Base-by-base conservation (phyloP, 2,329 filamentous ascomycete species). In the Aspergillus ochraceoroseus region DNA sequence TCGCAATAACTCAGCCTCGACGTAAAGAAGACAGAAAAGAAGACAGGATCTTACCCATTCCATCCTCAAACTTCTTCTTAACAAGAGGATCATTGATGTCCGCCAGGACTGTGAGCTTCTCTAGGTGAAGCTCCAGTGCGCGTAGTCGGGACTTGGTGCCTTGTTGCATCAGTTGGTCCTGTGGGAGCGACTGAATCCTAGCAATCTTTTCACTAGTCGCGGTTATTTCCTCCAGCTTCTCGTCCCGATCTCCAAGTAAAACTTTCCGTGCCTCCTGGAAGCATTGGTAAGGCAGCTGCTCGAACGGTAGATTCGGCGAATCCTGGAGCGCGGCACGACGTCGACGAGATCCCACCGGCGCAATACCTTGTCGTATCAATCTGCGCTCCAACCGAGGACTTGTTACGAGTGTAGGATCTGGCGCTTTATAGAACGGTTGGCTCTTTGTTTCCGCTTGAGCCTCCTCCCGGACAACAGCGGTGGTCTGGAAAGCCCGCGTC, bases 21-120 rank as follows among this genome's bases (percentile, higher is more conserved):
- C 35, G 28, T 41, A 17, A 3, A 17, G 23, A 7, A 9, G 5
- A 7, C n/a, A 20, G 2, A 15, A n/a, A 12, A 17, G 17, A 7
- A 9, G 18, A 36, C 18, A 22, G 9, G 20, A 9, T 22, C 38
- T 37, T 19, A 95, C 90, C 88, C 56, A 83, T 67, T 15, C 89
- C 88, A 65, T 96, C 89, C 63, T 98, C 92, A 53, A 94, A 96
- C 52, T 79, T 82, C 68, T 87, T 86, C 78, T 95, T 95, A 47
- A 96, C 87, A 25, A 87, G 56, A 1, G 92, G 92, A 60, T 96
- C 92, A 63, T 96, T 96, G 66, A 94, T 88, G 60, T 98, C 92
- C 15, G 88, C 89, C 47, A 85, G 69, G 26, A 98, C 83, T 76
- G 95, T 94, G 61, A 95, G 71, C 39, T 81, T 65, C 61, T 94